Evolutionary conservation across 495 filamentous ascomycete genomes (phyloP).

Genomic region (Tuber borchii): DNA sequence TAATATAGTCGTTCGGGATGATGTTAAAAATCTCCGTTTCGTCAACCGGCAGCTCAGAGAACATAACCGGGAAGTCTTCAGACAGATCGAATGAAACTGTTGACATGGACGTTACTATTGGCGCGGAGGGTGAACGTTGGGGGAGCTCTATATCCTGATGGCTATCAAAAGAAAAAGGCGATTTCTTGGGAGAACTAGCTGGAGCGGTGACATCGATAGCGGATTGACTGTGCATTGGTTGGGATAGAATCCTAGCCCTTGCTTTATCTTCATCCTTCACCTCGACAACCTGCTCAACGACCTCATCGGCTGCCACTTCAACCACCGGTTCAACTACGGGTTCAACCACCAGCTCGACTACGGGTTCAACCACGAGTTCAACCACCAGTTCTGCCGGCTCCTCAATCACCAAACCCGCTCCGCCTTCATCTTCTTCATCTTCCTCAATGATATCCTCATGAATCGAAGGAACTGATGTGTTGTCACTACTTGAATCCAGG

Average conservation of each 20-base stretch:
- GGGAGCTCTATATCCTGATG: slow-evolving; percentile 13
- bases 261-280: neutral
- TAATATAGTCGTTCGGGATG: slow-evolving; percentile 14
- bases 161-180: neutral
- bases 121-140: slow-evolving; percentile 24
- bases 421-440: neutral
- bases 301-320: neutral
- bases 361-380: neutral
- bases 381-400: neutral
- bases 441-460: neutral
- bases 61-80: slow-evolving; percentile 20
- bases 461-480: neutral
- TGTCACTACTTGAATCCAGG: neutral
- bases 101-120: slow-evolving; percentile 12
- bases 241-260: neutral
- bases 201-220: neutral
- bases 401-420: neutral
- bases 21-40: slow-evolving; percentile 22
- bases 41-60: slow-evolving; percentile 18
- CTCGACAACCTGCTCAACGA: neutral
- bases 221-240: neutral
- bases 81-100: slow-evolving; percentile 9
- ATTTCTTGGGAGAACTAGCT: neutral
- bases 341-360: no score
- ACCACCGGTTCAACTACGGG: neutral